A percentile compares a stretch with the other conserved stretches of the same genome.
phyloP scores from a whole-genome alignment of 1,284 basidiomycete genomes.

The Leccinum solheimii region DNA sequence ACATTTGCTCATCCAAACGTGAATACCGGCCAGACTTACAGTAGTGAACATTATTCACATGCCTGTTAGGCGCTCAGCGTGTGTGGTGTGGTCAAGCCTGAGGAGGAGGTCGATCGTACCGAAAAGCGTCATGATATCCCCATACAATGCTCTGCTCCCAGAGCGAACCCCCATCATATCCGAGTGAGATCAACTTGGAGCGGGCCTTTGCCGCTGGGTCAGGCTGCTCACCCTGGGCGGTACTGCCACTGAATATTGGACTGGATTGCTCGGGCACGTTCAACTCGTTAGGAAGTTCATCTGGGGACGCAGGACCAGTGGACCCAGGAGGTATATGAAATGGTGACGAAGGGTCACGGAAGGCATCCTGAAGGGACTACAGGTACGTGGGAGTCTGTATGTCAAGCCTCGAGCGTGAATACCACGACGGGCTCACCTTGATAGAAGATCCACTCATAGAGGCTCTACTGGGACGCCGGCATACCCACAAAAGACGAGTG shows the following conservation, averaged over 20 bases:
- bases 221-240: not conserved
- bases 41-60: slow-evolving; percentile 77
- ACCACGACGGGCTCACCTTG: slow-evolving; percentile 20
- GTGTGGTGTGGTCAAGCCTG: not conserved
- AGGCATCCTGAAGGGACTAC: slow-evolving; percentile 56
- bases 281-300: slow-evolving; percentile 32
- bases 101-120: slow-evolving; percentile 44
- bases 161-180: slow-evolving; percentile 61
- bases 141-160: slow-evolving; percentile 73
- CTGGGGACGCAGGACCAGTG: slow-evolving; percentile 59
- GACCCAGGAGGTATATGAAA: slow-evolving; percentile 63
- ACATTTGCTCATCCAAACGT: not conserved
- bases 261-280: not conserved
- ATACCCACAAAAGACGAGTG: slow-evolving; percentile 6
- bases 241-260: not conserved
- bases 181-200: slow-evolving; percentile 45
- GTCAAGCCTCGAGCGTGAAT: not conserved
- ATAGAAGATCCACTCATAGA: slow-evolving; percentile 30
- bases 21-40: slow-evolving; percentile 38
- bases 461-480: not conserved
- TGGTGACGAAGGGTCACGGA: slow-evolving; percentile 65
- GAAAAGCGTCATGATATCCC: slow-evolving; percentile 76
- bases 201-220: slow-evolving; percentile 41
- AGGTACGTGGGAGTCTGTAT: not conserved
- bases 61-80: slow-evolving; percentile 41